Evolutionary conservation across 2,329 filamentous ascomycete species (phyloP), one percentile per base, ranked within the genome.

Genomic region (Colletotrichum magnum): DNA sequence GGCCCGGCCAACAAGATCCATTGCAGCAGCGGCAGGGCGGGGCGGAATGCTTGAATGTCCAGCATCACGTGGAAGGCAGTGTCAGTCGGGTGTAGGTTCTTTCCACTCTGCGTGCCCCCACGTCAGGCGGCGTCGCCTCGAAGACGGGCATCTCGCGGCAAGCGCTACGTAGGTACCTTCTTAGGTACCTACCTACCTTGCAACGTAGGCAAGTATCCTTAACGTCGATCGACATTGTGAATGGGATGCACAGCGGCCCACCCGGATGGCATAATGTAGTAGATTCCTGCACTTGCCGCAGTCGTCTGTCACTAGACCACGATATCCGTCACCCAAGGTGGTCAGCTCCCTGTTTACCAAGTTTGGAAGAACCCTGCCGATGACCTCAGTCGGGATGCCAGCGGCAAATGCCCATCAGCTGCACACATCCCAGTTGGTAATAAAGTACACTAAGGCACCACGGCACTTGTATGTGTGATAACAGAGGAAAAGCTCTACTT

Each of bases 21-120:
- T 24, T 24, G 47, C 39, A 52, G 32, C 41, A 48, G 52, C 28
- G 51, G 58, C 24, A 58, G 28, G 53, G 60, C 60, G 65, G 60
- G 65, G 65, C 65, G 9, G 41, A 59, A 58, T 68, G 65, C 65
- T 68, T 64, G 65, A 68, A 64, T 59, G 45, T 32, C 43, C 43
- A 21, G 57, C 47, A 47, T 68, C 18, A 57, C 52, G 32, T 58
- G 36, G 39, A 28, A 32, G 26, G 36, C 32, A 36, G 6, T 18
- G 43, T 58, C 36, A 61, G 32, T 36, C 43, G 2, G 13, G 16
- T 16, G 43, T 15, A 12, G 43, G 16, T 48, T 10, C 6, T 18
- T 48, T 18, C 50, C 59, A 62, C 50, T 56, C 47, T 45, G 66
- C 56, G 57, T 51, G 52, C 57, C 63, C 56, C 66, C 66, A 66